phyloP scores from a whole-genome alignment of 768 basidiomycete species.

The Sistotremastrum niveocremeum region DNA sequence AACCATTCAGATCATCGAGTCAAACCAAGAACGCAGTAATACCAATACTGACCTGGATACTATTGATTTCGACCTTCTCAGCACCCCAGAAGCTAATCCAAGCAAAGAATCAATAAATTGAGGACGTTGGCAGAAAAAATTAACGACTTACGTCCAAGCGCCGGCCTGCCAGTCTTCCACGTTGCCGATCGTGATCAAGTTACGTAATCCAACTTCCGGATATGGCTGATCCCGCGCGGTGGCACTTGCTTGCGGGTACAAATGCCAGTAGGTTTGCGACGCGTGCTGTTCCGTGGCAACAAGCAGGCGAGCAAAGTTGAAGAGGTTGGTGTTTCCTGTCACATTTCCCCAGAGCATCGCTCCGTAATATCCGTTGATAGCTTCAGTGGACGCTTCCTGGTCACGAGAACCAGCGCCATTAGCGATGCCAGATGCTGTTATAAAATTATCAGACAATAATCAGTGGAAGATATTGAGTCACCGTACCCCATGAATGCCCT shows the following conservation, averaged over 20 bases:
- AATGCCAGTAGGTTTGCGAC: constrained; percentile 23
- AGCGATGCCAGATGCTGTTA: constrained; percentile 24
- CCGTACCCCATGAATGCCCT: constrained; percentile 26
- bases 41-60: constrained; percentile 11
- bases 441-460: too few species aligned
- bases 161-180: constrained; percentile 23
- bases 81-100: constrained; percentile 18
- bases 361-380: constrained; percentile 23
- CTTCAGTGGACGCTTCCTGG: constrained; percentile 22
- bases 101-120: neutral
- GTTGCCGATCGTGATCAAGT: constrained; percentile 23
- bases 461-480: too few species aligned
- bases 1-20: too few species aligned
- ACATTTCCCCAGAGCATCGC: constrained; percentile 21
- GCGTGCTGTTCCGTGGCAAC: constrained; percentile 23
- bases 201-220: constrained; percentile 17
- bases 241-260: constrained; percentile 19
- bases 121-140: neutral
- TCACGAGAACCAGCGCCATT: constrained; percentile 21
- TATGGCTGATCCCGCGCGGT: constrained; percentile 23
- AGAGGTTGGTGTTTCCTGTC: constrained; percentile 18
- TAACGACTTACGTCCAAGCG: constrained; percentile 20
- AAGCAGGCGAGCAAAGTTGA: constrained; percentile 20
- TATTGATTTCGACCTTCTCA: constrained; percentile 20
- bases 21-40: too few species aligned